A percentile compares a stretch with the other conserved stretches of the same genome.
phyloP scores from a whole-genome alignment of 2,329 filamentous ascomycete species.

The Sporothrix sp. region DNA sequence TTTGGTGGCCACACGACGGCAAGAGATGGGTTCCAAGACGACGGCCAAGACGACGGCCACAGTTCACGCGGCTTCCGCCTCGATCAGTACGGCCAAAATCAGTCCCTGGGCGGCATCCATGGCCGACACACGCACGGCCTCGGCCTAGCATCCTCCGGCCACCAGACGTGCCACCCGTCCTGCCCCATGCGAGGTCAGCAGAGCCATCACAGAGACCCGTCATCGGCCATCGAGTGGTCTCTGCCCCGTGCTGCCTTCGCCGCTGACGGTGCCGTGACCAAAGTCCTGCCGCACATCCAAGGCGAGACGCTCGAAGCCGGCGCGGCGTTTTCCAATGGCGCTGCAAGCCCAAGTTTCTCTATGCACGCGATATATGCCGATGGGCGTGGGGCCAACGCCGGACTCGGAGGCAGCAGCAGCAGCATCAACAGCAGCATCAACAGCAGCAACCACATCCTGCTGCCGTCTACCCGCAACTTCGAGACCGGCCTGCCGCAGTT shows the following conservation, averaged over 20 bases:
- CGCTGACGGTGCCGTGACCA: no score
- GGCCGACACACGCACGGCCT: not conserved
- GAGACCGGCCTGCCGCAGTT: not conserved
- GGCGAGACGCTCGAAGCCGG: not conserved
- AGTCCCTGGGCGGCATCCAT: no score
- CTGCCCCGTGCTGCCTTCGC: not conserved
- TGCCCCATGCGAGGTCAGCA: not conserved
- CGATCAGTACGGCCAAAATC: no score
- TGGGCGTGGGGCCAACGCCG: no score
- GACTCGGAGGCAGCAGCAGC: no score
- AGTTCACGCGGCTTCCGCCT: no score
- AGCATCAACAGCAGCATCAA: no score
- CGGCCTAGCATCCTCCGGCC: not conserved
- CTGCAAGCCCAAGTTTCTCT: no score
- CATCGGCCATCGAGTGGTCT: not conserved
- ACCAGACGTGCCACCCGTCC: not conserved
- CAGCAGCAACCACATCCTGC: not conserved
- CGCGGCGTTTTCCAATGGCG: no score
- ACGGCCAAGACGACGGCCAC: no score
- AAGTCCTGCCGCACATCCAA: no score
- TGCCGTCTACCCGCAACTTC: not conserved
- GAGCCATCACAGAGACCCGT: not conserved
- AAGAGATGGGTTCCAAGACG: not conserved
- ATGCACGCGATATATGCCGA: no score
- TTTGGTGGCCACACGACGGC: not conserved